Conservation (phyloP, 179 eudicot genomes). For the Nepenthes alata region DNA sequence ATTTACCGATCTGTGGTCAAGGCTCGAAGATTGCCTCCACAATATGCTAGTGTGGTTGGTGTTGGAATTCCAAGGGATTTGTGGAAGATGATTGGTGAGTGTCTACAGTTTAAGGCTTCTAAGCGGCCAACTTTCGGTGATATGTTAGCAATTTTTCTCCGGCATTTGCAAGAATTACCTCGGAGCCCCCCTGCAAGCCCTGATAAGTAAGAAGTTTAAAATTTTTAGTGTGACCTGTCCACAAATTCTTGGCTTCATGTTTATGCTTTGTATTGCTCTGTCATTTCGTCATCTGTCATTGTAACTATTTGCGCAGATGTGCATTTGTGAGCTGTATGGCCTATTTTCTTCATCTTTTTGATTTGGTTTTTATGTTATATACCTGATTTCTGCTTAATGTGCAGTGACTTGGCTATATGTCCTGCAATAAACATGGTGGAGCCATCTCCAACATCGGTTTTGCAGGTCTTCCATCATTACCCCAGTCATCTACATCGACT, state of each 20-base stretch:
- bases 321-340: not conserved
- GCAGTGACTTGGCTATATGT: conserved; percentile 47
- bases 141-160: conserved; percentile 81
- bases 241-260: not conserved
- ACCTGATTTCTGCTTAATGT: conserved; percentile 9
- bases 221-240: not conserved
- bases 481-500: conserved; percentile 62
- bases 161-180: conserved; percentile 89
- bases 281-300: not conserved
- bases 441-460: conserved; percentile 42
- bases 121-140: conserved; percentile 83
- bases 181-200: conserved; percentile 95
- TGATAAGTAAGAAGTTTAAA: conserved; percentile 48
- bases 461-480: conserved; percentile 53
- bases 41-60: conserved; percentile 94
- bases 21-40: conserved; percentile 82
- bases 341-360: no score
- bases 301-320: not conserved
- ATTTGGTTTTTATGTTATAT: no score
- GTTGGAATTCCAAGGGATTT: conserved; percentile 96
- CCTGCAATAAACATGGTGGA: conserved; percentile 36
- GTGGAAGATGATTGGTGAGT: conserved; percentile 99
- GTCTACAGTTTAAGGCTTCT: conserved; percentile 78
- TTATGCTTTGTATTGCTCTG: not conserved
- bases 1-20: conserved; percentile 79